Base-by-base conservation (phyloP, 768 basidiomycete genomes). In the Mycena leptocephala region DNA sequence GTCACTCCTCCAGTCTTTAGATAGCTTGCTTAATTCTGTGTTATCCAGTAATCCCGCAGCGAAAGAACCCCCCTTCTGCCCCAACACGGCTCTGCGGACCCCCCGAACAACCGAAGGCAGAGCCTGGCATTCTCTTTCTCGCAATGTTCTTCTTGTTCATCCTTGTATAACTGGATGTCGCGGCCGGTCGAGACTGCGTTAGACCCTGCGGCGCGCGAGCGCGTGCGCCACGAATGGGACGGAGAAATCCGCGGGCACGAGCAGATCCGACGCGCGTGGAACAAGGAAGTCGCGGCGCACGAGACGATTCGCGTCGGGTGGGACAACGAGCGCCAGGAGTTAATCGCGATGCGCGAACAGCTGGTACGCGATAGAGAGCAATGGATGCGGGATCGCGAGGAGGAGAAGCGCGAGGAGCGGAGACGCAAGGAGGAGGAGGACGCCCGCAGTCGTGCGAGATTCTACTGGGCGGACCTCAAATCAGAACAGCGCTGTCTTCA, bases 401-500 rank as follows among this genome's bases (percentile, higher is more conserved):
- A 39, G 18, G 59, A n/a, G 28, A 72, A 56, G 37, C 77, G 70
- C 24, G 33, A 80, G 35, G 69, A 77, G 39, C 80, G 79, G 11
- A 78, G 80, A 26, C 76, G 68, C 10, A 46, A 37, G 43, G 73
- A 46, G 61, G 72, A 72, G 73, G 78, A 80, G 39, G 77, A 80
- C 1, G 82, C 81, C 37, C 82, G 81, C 3, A n/a, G 46, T n/a
- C 77, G 62, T 6, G 79, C 82, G 10, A 24, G 69, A 28, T 70
- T 86, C 66, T 58, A 14, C 59, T 76, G 76, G 76, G 71, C 33
- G 0, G 66, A 55, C 2, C 56, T 81, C 33, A 69, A 74, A 18
- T 53, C 71, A 4, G 81, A 83, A 26, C 63, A 76, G 39, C 56
- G 20, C 6, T 86, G 85, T 75, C 79, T 70, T 30, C 79, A 81